phyloP scores from a whole-genome alignment of 768 basidiomycete species.

The Tephrocybe sp. region DNA sequence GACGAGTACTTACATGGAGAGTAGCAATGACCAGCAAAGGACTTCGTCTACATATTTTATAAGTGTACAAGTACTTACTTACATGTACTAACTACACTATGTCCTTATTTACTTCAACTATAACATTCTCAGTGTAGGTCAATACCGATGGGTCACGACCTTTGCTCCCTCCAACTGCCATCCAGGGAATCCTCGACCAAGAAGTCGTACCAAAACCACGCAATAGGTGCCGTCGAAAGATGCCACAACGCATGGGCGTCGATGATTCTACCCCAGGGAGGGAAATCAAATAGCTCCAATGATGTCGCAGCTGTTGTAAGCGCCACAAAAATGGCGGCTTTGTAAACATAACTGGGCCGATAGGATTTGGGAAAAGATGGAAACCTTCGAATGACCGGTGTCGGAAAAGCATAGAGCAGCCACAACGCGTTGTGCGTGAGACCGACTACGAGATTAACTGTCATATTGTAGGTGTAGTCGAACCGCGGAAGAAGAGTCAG shows the following conservation, averaged over 20 bases:
- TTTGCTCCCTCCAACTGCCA: constrained; percentile 59
- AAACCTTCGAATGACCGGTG: constrained; percentile 54
- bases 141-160: constrained; percentile 16
- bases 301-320: constrained; percentile 73
- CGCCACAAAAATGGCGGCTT: constrained; percentile 60
- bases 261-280: constrained; percentile 69
- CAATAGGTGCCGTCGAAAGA: constrained; percentile 76
- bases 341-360: constrained; percentile 53
- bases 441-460: constrained; percentile 78
- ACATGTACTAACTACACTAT: not conserved
- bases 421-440: constrained; percentile 80
- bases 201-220: constrained; percentile 84
- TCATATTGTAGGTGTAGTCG: constrained; percentile 93
- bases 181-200: constrained; percentile 72
- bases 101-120: not conserved
- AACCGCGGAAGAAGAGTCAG: constrained; percentile 75
- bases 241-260: constrained; percentile 98
- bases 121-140: too few relatives aligned
- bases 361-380: constrained; percentile 54
- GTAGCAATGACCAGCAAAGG: too few relatives aligned
- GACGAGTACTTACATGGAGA: too few relatives aligned
- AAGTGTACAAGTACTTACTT: too few relatives aligned
- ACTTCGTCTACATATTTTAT: too few relatives aligned
- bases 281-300: constrained; percentile 91
- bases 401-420: constrained; percentile 68